Percentiles rank a stretch among this genome's conserved stretches.
Conservation (phyloP, 2,329 filamentous ascomycete genomes). For the Penicillium sp. region DNA sequence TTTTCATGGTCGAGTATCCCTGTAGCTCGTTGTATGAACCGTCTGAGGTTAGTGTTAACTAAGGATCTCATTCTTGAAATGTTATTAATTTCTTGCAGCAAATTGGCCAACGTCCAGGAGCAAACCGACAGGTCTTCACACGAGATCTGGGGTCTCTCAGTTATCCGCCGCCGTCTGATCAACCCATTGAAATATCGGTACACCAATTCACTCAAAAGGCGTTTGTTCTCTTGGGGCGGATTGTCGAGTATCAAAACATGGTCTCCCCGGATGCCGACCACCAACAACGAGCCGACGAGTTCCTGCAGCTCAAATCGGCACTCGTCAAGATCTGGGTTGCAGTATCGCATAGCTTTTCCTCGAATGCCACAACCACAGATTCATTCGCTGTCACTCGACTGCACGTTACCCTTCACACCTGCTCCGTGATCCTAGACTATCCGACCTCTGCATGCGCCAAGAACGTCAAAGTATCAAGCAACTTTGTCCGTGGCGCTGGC, state of each 20-base stretch:
- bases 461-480: not conserved
- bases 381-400: not conserved
- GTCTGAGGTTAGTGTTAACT: not conserved
- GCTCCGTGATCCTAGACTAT: constrained; percentile 3
- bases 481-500: not conserved
- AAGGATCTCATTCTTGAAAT: no score
- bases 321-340: not conserved
- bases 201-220: not conserved
- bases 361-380: not conserved
- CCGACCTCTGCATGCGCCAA: constrained; percentile 2
- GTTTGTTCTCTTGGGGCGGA: constrained; percentile 3
- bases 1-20: constrained; percentile 1
- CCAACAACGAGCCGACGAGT: constrained; percentile 1
- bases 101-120: not conserved
- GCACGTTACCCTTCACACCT: constrained; percentile 1
- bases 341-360: not conserved
- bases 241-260: constrained; percentile 1
- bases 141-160: not conserved
- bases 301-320: not conserved
- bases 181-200: not conserved
- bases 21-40: not conserved
- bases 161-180: not conserved
- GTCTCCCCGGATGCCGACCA: constrained; percentile 1
- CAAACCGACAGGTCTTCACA: not conserved
- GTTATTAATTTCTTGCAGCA: not conserved